Base-by-base conservation (phyloP, 139 green algal species). In the Astrephomene gubernaculifera region DNA sequence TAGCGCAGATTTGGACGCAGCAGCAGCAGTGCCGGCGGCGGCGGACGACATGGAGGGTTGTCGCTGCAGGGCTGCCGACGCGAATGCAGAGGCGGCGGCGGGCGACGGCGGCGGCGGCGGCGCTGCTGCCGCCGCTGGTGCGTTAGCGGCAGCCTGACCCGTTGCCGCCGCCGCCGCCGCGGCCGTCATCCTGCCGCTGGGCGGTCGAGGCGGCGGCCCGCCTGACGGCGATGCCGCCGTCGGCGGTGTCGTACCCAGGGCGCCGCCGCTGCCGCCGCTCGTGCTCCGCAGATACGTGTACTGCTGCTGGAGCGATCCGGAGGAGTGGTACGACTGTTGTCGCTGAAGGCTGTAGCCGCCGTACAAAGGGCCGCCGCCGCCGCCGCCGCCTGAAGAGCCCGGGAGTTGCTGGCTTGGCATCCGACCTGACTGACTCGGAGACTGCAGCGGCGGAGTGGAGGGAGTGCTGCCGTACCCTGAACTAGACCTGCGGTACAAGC, bases 391-490 rank as follows among this genome's bases (percentile, higher is more conserved):
- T 22, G 71, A 44, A 45, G 19, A 80, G 31, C 44, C 35, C 53
- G 24, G 49, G 10, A 12, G 38, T 25, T 4, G 31, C n/a, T 22
- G 25, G 49, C 19, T n/a, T n/a, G n/a, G n/a, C n/a, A n/a, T 22
- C 35, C 29, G 68, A 29, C 44, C 49, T 22, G 73, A 29, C 1
- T 39, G 12, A 5, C 52, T 27, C 24, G 74, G 74, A 4, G 74
- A 82, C 27, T 43, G 54, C 4, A 82, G 29, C n/a, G 76, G 76
- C 39, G 76, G 76, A 17, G 76, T 83, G 21, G 76, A 83, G 12
- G 76, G 60, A 4, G 54, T 83, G 60, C 76, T 83, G 57, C 76
- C 76, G 60, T 83, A 83, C n/a, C 76, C 76, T 83, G 78, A 84
- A 44, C 78, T 84, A 4, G 78, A 84, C 21, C 78, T 17, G 7